Base-by-base conservation (phyloP, 2,329 filamentous ascomycete genomes). In the Byssochlamys sp. region DNA sequence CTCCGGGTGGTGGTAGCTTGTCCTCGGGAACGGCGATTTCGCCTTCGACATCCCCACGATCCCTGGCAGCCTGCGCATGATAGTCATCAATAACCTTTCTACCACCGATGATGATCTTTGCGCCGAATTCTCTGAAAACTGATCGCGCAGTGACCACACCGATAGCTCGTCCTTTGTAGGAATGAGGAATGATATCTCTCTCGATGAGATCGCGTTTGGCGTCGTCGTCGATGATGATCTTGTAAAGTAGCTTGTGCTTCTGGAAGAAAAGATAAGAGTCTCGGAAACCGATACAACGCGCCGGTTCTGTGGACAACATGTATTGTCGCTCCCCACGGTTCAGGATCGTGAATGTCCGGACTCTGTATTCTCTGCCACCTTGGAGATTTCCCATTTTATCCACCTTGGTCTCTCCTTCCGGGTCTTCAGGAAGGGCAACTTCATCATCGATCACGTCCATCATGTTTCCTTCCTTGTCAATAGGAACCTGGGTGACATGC, bases 181-280 rank as follows among this genome's bases (percentile, higher is more conserved):
- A 96, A 77, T 96, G 94, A 1, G 94, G 94, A 62, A 99, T 96
- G 69, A 99, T 88, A 4, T 95, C 89, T 60, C 94, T 86, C 65
- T 95, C 90, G 69, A 99, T 99, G 78, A 99, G 83, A 73, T 97
- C 91, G 60, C 88, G 86, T 78, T 99, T 99, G 75, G 95, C 92
- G n/a, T 94, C 88, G 63, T 99, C 94, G 66, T 91, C 91, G 57
- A 97, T 90, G 67, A 99, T 96, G 68, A 99, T 96, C 78, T 99
- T 99, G 82, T 91, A 94, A 12, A 99, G 86, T 67, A 91, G 87
- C 71, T 89, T 89, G 75, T 99, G 94, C 76, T 97, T 99, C 62
- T 94, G 95, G 80, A 99, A 99, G 81, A 99, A 96, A 27, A 99
- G 84, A 70, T 99, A 99, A 62, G 91, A 96, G 79, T 99, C 94